Evolutionary conservation across 371 early-diverging fungal genomes (phyloP).

Genomic region (Mucor indicus): DNA sequence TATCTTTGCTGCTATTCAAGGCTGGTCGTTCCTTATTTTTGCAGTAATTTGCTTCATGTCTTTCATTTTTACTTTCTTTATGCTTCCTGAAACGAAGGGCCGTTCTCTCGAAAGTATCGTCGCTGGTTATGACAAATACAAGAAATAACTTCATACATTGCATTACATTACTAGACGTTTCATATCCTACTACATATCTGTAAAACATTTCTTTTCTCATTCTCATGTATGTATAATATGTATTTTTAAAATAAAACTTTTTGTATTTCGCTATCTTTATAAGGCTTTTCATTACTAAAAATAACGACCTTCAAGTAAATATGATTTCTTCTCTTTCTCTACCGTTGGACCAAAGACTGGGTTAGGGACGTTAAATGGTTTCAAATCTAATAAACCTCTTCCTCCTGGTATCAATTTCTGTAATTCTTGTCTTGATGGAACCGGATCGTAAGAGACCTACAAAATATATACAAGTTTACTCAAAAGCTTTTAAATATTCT

Average conservation of each 20-base stretch:
- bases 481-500: too few species aligned
- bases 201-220: neutral
- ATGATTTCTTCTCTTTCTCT: conserved; percentile 16
- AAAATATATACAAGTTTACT: too few species aligned
- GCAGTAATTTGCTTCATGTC: conserved; percentile 28
- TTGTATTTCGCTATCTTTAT: neutral
- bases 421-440: conserved; percentile 52
- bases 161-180: too few species aligned
- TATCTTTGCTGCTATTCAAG: conserved; percentile 55
- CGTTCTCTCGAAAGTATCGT: conserved; percentile 43
- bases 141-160: neutral
- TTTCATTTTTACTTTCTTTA: conserved; percentile 35
- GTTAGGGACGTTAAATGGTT: conserved; percentile 45
- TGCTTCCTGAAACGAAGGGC: conserved; percentile 57
- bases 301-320: conserved; percentile 26
- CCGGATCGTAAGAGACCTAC: conserved; percentile 50
- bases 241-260: neutral
- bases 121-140: neutral
- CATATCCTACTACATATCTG: neutral
- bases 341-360: conserved; percentile 50
- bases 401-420: conserved; percentile 59
- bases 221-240: neutral
- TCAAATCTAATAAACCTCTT: conserved; percentile 48
- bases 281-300: conserved; percentile 7
- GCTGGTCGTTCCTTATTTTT: conserved; percentile 70